Percentiles rank a stretch among this genome's conserved stretches.
Conservation (phyloP, 2,329 filamentous ascomycete species). For the Exophiala calicioides region DNA sequence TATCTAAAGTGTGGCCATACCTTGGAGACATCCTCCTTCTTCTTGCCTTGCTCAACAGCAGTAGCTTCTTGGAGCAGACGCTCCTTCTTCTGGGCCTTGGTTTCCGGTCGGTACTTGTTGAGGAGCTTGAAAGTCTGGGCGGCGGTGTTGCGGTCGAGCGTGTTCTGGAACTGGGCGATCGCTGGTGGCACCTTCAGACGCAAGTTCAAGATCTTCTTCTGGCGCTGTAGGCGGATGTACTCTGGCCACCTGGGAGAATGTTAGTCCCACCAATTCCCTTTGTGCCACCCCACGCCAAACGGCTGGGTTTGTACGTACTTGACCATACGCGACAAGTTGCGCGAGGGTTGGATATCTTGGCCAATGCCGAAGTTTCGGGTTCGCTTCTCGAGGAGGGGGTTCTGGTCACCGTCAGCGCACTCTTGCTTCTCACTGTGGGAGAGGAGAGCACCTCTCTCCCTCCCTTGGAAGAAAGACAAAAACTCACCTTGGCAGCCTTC, state of each 20-base stretch:
- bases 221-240: slow-evolving; percentile 97
- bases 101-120: slow-evolving; percentile 99
- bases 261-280: not conserved
- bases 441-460: too few relatives aligned
- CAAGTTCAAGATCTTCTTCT: slow-evolving; percentile 94
- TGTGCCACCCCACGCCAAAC: not conserved
- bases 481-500: slow-evolving; percentile 87
- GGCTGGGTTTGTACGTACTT: slow-evolving; percentile 51
- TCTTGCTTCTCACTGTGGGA: too few relatives aligned
- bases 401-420: slow-evolving; percentile 56
- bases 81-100: slow-evolving; percentile 99
- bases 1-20: too few relatives aligned
- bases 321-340: slow-evolving; percentile 97
- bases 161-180: slow-evolving; percentile 96
- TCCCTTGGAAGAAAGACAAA: too few relatives aligned
- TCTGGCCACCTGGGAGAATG: slow-evolving; percentile 72
- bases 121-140: slow-evolving; percentile 98
- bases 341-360: slow-evolving; percentile 95
- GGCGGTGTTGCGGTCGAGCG: slow-evolving; percentile 94
- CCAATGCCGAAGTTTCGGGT: slow-evolving; percentile 97
- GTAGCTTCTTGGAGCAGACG: slow-evolving; percentile 97
- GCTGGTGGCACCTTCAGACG: slow-evolving; percentile 98
- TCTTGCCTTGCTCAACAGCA: slow-evolving; percentile 97
- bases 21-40: slow-evolving; percentile 99
- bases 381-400: slow-evolving; percentile 99